Conservation (phyloP, 768 basidiomycete genomes). For the Podaxis rugospora region DNA sequence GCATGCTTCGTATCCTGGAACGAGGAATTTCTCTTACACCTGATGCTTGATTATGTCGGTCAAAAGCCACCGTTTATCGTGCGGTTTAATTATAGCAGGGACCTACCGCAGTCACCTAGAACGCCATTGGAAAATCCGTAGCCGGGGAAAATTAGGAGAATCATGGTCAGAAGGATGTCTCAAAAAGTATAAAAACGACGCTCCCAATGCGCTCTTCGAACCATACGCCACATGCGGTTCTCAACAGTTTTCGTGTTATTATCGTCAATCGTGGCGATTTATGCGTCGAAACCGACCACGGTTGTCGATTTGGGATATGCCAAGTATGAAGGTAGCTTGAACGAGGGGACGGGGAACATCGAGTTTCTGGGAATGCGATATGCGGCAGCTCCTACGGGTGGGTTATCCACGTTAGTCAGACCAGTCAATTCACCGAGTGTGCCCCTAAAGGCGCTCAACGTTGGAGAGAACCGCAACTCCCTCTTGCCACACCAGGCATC, state of each 20-base stretch:
- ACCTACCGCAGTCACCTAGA: background rate
- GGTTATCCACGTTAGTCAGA: background rate
- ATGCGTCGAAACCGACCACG: background rate
- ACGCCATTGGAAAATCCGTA: background rate
- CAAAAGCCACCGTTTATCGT: background rate
- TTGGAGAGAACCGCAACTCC: conserved; percentile 9
- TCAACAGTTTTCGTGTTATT: background rate
- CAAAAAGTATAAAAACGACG: background rate
- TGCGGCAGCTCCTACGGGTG: conserved; percentile 45
- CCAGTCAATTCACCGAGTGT: background rate
- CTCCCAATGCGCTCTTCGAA: background rate
- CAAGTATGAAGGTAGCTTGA: conserved; percentile 34
- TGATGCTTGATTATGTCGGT: background rate
- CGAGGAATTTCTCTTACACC: background rate
- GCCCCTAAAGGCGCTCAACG: conserved; percentile 3
- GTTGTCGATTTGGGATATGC: conserved; percentile 42
- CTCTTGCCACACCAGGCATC: background rate
- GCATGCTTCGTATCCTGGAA: background rate
- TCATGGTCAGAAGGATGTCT: background rate
- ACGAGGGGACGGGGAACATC: conserved; percentile 28
- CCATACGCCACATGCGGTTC: background rate
- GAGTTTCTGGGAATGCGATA: conserved; percentile 42
- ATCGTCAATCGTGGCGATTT: background rate
- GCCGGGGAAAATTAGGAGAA: too few relatives aligned
- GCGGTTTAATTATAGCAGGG: background rate